Percentiles rank a stretch among this genome's conserved stretches.
phyloP scores from a whole-genome alignment of 208 protist species.

The Trypanosoma cruzi region DNA sequence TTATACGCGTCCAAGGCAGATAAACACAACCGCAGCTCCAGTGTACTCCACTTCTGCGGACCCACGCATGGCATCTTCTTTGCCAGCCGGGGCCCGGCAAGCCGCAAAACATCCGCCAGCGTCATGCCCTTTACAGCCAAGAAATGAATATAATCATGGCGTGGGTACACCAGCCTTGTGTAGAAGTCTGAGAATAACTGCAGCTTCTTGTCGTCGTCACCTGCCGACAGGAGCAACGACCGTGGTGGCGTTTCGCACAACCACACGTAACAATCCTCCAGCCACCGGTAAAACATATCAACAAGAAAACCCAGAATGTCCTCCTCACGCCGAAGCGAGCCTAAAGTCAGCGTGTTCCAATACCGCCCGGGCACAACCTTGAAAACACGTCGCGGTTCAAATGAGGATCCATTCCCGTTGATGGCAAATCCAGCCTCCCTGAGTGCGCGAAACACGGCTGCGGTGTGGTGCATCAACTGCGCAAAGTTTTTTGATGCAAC shows the following conservation, averaged over 20 bases:
- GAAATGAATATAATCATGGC: conserved; percentile 34
- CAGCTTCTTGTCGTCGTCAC: conserved; percentile 19
- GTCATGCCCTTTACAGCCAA: conserved; percentile 22
- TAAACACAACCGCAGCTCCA: conserved; percentile 62
- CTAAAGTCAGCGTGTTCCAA: conserved; percentile 52
- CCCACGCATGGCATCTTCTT: conserved; percentile 39
- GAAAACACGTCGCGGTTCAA: conserved; percentile 44
- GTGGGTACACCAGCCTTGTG: conserved; percentile 36
- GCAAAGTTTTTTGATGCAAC: conserved; percentile 50
- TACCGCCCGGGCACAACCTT: conserved; percentile 12
- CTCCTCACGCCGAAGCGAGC: conserved; percentile 32
- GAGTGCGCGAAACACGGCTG: conserved; percentile 56
- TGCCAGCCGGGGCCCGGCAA: conserved; percentile 29
- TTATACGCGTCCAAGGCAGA: conserved; percentile 45
- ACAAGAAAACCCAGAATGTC: conserved; percentile 45
- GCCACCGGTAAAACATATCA: conserved; percentile 66
- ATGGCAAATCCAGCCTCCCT: conserved; percentile 48
- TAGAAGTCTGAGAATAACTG: conserved; percentile 51
- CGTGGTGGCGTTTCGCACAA: conserved; percentile 43
- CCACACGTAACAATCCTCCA: conserved; percentile 66
- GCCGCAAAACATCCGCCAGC: conserved; percentile 41
- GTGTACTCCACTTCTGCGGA: conserved; percentile 61
- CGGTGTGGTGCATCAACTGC: conserved; percentile 53
- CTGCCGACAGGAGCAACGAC: conserved; percentile 29
- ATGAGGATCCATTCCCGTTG: conserved; percentile 42